These are phyloP conservation scores for Tetrapyrgos nigripes DNA, from an alignment of 1,284 basidiomycete species.

Conservation along the genomic window DNA sequence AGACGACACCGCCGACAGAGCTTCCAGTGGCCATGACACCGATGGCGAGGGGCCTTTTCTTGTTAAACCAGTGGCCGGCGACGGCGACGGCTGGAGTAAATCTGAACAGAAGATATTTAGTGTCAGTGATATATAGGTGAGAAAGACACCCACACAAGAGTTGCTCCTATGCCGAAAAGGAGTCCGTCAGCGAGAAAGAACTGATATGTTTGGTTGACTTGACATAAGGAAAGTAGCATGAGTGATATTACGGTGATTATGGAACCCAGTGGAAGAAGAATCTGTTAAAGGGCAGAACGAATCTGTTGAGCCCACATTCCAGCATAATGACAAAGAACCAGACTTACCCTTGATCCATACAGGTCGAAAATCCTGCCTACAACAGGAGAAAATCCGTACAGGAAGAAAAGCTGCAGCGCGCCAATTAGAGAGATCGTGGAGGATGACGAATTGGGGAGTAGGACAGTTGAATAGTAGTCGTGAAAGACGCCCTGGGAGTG, in stretches of 20 bases:
- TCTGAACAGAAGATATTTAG: conserved; percentile 2
- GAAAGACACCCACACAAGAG: conserved; percentile 53
- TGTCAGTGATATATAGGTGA: too few relatives aligned
- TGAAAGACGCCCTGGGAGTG: conserved; percentile 42
- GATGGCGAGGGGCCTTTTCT: conserved; percentile 47
- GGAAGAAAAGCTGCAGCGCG: conserved; percentile 24
- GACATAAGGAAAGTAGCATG: conserved; percentile 30
- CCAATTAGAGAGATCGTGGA: conserved; percentile 60
- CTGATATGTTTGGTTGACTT: conserved; percentile 48
- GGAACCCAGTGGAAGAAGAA: conserved; percentile 26
- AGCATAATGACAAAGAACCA: too few relatives aligned
- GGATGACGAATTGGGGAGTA: conserved; percentile 39
- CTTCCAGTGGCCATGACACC: conserved; percentile 49
- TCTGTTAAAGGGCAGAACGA: too few relatives aligned
- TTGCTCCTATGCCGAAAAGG: conserved; percentile 64
- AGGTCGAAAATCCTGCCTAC: conserved; percentile 5
- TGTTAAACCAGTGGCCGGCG: conserved; percentile 59
- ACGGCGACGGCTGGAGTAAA: conserved; percentile 52
- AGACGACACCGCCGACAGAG: conserved; percentile 52
- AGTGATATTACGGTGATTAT: conserved; percentile 26
- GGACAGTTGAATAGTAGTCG: conserved; percentile 42
- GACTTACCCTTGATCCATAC: conserved; percentile 1
- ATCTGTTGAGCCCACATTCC: too few relatives aligned
- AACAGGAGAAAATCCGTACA: conserved; percentile 21
- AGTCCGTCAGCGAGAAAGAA: conserved; percentile 66